Evolutionary conservation across 805 yeast species (phyloP), one percentile per base, ranked within the genome.

Genomic region (Wickerhamiella lipophila): DNA sequence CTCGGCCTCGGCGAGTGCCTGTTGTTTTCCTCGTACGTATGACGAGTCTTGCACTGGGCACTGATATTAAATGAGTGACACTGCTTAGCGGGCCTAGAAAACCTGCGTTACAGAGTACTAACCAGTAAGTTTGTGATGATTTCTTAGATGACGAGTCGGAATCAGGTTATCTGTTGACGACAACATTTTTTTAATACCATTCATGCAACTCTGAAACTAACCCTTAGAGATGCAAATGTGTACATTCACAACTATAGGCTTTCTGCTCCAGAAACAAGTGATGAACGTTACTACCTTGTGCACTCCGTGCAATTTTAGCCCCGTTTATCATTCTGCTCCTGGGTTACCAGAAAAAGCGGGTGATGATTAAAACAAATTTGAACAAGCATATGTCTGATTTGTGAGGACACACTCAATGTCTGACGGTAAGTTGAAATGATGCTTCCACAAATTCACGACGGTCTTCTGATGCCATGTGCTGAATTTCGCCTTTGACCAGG

Each of bases 41-140:
- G 96, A 87, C 74, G 96, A 87, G 69, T 66, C 75, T 79, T 74
- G 96, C 96, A 88, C 96, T 88, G 96, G 96, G 96, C 96, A 87
- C 96, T 80, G 96, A 83, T 68, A 26, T 23, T 32, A 58, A 60
- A 79, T 87, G 96, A 87, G 94, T 84, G 96, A 87, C 87, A 83
- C 70, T 94, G 94, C 84, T 69, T 58, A 66, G 79, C 79, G 88
- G 95, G 94, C 96, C 85, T 92, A 81, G 92, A 94, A 88, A 88
- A 82, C 96, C 94, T 84, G 76, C 78, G 78, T 69, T 65, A 84
- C 95, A 76, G 95, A 86, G 76, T 47, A 51, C 58, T 54, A 57
- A 56, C 59, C 47, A 40, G 60, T 56, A 57, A 58, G 61, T 51
- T 55, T 52, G 59, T 72, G 78, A 74, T 68, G 79, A 75, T 61